Evolutionary conservation across 345 rosid genomes (phyloP).

Genomic region (Luvunga scandens): DNA sequence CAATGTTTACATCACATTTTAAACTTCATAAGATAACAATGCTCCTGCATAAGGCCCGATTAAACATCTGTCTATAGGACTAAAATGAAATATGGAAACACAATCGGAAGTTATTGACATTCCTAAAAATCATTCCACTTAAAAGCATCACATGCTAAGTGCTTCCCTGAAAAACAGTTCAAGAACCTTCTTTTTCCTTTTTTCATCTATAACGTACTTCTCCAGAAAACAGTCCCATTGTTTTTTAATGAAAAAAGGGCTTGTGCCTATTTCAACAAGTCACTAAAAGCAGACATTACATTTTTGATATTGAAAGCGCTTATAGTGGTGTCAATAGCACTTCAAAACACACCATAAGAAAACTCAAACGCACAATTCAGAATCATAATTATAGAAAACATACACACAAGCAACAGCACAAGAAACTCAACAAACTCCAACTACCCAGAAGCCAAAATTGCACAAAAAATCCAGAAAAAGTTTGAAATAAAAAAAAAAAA

Average conservation of each 20-base stretch:
- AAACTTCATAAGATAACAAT: background rate
- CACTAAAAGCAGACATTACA: background rate
- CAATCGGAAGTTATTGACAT: background rate
- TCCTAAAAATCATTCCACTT: background rate
- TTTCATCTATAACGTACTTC: background rate
- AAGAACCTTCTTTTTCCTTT: background rate
- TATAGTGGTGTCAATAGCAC: background rate
- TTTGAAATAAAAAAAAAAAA: background rate
- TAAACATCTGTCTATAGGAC: background rate
- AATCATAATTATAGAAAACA: background rate
- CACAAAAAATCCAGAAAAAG: background rate
- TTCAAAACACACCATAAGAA: background rate
- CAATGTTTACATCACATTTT: background rate
- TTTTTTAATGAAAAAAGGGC: background rate
- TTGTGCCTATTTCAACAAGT: background rate
- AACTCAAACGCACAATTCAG: background rate
- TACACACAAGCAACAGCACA: background rate
- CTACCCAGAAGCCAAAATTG: constrained; percentile 13
- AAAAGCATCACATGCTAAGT: background rate
- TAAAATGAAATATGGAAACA: background rate
- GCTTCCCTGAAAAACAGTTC: background rate
- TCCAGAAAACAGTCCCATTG: background rate
- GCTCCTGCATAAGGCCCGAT: background rate
- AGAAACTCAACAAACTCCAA: background rate
- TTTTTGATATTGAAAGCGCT: background rate